Conservation (phyloP, 257 asterid species). For the Handroanthus guayacan region DNA sequence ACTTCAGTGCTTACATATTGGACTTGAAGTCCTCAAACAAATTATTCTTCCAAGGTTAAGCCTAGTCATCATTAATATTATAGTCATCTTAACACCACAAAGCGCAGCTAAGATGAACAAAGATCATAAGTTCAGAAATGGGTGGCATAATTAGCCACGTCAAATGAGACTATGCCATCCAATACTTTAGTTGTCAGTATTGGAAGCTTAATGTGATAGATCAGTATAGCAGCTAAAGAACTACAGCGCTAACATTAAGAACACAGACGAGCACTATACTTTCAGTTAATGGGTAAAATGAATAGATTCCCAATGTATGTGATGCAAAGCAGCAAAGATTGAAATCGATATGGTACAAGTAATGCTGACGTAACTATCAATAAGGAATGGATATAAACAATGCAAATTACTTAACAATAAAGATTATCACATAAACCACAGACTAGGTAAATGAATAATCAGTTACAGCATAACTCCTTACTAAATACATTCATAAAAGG, state of each 20-base stretch:
- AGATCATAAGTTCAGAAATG: background rate
- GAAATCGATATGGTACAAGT: too few relatives aligned
- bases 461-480: too few relatives aligned
- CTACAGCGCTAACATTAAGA: background rate
- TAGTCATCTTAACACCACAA: constrained; percentile 13
- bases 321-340: too few relatives aligned
- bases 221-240: background rate
- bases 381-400: too few relatives aligned
- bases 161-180: background rate
- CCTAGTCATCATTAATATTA: background rate
- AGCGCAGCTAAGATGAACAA: constrained; percentile 11
- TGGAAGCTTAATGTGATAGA: background rate
- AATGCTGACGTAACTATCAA: too few relatives aligned
- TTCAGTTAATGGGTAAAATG: background rate
- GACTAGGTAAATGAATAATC: too few relatives aligned
- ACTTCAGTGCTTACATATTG: too few relatives aligned
- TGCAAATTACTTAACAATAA: too few relatives aligned
- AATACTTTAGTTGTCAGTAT: constrained; percentile 18
- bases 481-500: constrained; percentile 19
- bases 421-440: too few relatives aligned
- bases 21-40: background rate
- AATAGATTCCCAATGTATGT: too few relatives aligned
- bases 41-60: constrained; percentile 1
- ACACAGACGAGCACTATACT: background rate
- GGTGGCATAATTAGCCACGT: background rate